phyloP scores from a whole-genome alignment of 2,329 filamentous ascomycete genomes.

The Ophiocordyceps australis region DNA sequence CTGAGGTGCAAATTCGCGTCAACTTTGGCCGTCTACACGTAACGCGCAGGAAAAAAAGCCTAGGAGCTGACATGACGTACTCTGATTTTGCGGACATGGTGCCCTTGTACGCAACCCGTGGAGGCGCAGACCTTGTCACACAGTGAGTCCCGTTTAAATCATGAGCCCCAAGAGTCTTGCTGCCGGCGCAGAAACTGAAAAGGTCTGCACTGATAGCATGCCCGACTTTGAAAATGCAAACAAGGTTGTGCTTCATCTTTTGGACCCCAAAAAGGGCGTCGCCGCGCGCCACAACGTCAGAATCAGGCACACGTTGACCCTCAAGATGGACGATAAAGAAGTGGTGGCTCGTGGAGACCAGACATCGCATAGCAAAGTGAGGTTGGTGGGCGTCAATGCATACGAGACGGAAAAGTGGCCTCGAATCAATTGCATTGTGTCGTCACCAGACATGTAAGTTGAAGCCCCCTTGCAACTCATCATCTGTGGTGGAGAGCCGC shows the following conservation, averaged over 20 bases:
- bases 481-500: too few species aligned
- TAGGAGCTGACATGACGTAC: constrained; percentile 7
- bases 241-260: constrained; percentile 2
- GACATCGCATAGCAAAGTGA: too few species aligned
- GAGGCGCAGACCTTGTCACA: constrained; percentile 10
- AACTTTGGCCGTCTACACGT: constrained; percentile 13
- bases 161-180: too few species aligned
- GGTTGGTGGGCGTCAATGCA: too few species aligned
- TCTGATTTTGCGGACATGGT: constrained; percentile 9
- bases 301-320: constrained; percentile 5
- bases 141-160: constrained; percentile 7
- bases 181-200: too few species aligned
- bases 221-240: constrained; percentile 1
- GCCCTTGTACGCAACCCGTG: constrained; percentile 9
- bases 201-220: constrained; percentile 3
- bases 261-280: too few species aligned
- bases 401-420: constrained; percentile 7
- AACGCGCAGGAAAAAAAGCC: constrained; percentile 8
- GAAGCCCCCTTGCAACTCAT: too few species aligned
- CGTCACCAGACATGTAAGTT: constrained; percentile 17
- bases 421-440: constrained; percentile 13
- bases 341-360: constrained; percentile 6
- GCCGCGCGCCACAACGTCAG: too few species aligned
- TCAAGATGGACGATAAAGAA: constrained; percentile 5
- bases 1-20: constrained; percentile 12